phyloP scores from a whole-genome alignment of 1,284 basidiomycete genomes.

The Ustilago trichophora region DNA sequence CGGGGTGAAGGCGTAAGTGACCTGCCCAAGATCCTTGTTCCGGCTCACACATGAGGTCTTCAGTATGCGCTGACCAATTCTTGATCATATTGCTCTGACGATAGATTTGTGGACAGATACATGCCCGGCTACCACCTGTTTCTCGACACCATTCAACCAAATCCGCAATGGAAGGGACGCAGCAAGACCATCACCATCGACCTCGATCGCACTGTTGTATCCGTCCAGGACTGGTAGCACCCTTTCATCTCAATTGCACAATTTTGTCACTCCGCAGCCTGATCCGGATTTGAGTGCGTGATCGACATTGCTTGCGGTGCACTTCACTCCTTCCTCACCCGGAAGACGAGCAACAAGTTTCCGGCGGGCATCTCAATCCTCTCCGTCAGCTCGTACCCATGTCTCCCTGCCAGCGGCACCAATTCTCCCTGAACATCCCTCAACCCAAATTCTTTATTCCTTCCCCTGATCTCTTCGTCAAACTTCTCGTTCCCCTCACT shows the following conservation, averaged over 20 bases:
- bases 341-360: conserved; percentile 39
- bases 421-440: conserved; percentile 43
- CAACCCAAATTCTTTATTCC: conserved; percentile 42
- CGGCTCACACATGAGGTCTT: too few species aligned
- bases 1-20: conserved; percentile 27
- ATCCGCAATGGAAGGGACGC: conserved; percentile 27
- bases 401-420: conserved; percentile 28
- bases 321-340: conserved; percentile 13
- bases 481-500: conserved; percentile 44
- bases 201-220: conserved; percentile 17
- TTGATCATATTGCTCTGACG: too few species aligned
- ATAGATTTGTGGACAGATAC: conserved; percentile 66
- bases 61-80: too few species aligned
- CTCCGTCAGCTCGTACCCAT: conserved; percentile 36
- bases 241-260: too few species aligned
- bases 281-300: too few species aligned
- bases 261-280: too few species aligned
- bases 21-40: too few species aligned
- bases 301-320: too few species aligned
- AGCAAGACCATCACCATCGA: conserved; percentile 42
- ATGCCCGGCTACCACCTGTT: conserved; percentile 68
- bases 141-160: conserved; percentile 27
- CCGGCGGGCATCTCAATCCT: conserved; percentile 43
- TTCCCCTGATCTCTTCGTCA: conserved; percentile 32
- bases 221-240: conserved; percentile 29